Evolutionary conservation across 1,284 basidiomycete genomes (phyloP), one percentile per base, ranked within the genome.

Genomic region (Ceratobasidium sp.): DNA sequence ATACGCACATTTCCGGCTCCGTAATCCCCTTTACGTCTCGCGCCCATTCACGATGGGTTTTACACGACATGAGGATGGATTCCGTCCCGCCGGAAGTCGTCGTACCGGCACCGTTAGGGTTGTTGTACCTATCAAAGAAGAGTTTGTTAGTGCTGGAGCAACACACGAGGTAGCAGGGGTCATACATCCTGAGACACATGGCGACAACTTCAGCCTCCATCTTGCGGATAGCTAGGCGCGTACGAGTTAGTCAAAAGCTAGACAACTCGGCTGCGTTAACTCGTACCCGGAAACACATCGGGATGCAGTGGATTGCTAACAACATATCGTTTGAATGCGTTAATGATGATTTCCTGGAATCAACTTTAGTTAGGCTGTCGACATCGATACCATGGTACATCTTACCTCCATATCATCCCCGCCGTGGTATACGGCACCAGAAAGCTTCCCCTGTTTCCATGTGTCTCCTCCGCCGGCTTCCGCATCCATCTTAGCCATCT

Each of bases 131-230:
- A 65, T 43, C 28, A n/a, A 48, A 58, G 30, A 53, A 75, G 61
- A 71, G 75, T 23, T 41, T 23, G 61, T 55, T 52, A 18, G 23
- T 26, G 45, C n/a, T 9, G 32, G 14, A 34, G 36, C 28, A n/a
- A n/a, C 9, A 28, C 26, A 21, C 12, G 50, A 12, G 72, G 45
- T 52, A 28, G 53, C 46, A 69, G 59, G 59, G 36, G 45, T 78
- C 80, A 76, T 75, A 84, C 83, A 97, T 85, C 73, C 87, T 86
- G 57, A 98, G 84, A 75, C 92, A 93, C 92, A 98, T 98, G n/a
- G 92, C 85, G 52, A 99, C 94, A 55, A 98, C 88, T 79, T 98
- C 96, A 8, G 96, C 92, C 79, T 99, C 97, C 97, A 99, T 99
- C 82, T 97, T 96, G 62, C 97, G 87, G 4, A 98, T 84, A 0